A percentile compares a stretch with the other conserved stretches of the same genome.
Evolutionary conservation across 768 basidiomycete species (phyloP).

Genomic region (Symmetrospora coprosmae): DNA sequence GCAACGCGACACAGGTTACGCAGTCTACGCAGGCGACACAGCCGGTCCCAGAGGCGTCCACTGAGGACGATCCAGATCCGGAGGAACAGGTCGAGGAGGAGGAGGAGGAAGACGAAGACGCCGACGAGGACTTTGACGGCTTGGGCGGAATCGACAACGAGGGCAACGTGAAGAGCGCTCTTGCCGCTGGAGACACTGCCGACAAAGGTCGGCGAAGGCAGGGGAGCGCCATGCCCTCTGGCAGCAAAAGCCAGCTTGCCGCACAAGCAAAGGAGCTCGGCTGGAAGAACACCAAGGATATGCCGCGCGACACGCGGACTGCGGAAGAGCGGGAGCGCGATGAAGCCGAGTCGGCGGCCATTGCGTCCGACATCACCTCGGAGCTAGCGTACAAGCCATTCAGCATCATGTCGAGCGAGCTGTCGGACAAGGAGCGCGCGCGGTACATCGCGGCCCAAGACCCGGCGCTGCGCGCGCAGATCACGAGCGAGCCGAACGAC

Average conservation of each 20-base stretch:
- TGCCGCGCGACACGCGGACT: conserved; percentile 25
- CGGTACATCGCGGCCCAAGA: neutral
- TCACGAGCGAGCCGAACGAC: neutral
- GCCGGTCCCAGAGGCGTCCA: no score
- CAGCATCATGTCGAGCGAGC: neutral
- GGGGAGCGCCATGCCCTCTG: conserved; percentile 24
- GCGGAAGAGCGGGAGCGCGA: conserved; percentile 28
- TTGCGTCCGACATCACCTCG: conserved; percentile 32
- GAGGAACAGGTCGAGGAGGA: conserved; percentile 66
- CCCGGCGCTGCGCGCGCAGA: neutral
- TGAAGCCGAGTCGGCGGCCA: conserved; percentile 22
- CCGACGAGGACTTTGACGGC: conserved; percentile 37
- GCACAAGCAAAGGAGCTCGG: conserved; percentile 16
- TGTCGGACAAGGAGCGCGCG: conserved; percentile 6
- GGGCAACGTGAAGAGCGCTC: no score
- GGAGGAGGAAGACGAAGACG: conserved; percentile 44
- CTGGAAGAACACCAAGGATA: neutral
- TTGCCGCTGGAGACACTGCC: no score
- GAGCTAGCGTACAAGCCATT: conserved; percentile 17
- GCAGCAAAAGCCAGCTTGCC: neutral
- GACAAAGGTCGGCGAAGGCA: no score
- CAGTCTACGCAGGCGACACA: no score
- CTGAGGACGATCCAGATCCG: conserved; percentile 89
- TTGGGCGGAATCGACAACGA: no score
- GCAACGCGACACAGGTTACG: no score